Evolutionary conservation across 2,329 filamentous ascomycete genomes (phyloP), one percentile per base, ranked within the genome.

Genomic region (Orbilia quercus): DNA sequence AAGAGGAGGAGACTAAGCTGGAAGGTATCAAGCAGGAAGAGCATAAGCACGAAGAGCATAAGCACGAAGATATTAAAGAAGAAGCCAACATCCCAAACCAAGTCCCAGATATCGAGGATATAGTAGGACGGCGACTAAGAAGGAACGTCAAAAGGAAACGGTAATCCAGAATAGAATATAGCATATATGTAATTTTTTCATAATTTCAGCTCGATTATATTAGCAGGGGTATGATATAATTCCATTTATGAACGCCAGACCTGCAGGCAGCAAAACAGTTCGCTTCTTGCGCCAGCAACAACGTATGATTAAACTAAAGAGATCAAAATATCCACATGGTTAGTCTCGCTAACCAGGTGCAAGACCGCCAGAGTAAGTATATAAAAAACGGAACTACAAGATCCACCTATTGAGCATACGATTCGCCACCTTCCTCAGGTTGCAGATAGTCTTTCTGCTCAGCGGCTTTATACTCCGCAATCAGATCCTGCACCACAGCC

Each of bases 391-490:
- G 28, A 6, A 20, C 7, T 23, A 5, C 25, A 18, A 20, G 18
- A 34, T 64, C 40, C 7, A 53, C 25, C 2, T 72, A 59, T 28
- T 73, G 63, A 25, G 69, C 60, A 28, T 73, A 60, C 1, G 54
- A 45, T 7, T 73, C 69, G n/a, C 53, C 34, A 7, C 18, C 36
- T 4, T 25, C 60, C 6, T 73, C 69, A n/a, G 91, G 90, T 79
- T 90, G 94, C 57, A 99, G 83, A 80, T 99, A 99, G 79, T 96
- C 90, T 34, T 91, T 88, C 79, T 90, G 87, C 81, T 99, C 95
- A 2, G 95, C 95, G 28, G 94, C 93, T 82, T 98, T 94, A 80
- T 99, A 99, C 84, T 99, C 95, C 57, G 88, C 87, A 79, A 98
- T 94, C 75, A 98, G 83, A 80, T 96, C 94, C 78, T 89, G 88